Evolutionary conservation across 148 eudicot species (phyloP).

Genomic region (Rhododendron molle): DNA sequence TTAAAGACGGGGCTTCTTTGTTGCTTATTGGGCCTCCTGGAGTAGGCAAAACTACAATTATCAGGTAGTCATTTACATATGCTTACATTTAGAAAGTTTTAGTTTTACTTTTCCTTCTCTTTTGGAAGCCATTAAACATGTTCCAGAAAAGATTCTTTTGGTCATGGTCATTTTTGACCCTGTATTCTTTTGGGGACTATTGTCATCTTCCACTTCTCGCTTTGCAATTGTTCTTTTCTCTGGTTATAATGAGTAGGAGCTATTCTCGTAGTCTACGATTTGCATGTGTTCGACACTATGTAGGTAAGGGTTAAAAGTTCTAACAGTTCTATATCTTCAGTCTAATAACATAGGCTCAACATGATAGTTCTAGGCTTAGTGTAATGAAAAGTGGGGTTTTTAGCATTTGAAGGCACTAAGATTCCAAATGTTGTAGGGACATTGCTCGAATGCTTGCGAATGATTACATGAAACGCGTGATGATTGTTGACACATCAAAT

Average conservation of each 20-base stretch:
- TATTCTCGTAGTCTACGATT: background rate
- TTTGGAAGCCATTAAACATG: background rate
- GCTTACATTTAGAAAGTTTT: background rate
- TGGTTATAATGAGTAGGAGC: background rate
- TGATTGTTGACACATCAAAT: slow-evolving; percentile 98
- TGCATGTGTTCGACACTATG: background rate
- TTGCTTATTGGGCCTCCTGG: slow-evolving; percentile 99
- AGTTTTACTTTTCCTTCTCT: background rate
- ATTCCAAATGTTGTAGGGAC: slow-evolving; percentile 48
- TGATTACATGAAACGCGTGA: slow-evolving; percentile 81
- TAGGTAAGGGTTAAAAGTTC: background rate
- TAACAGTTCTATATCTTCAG: background rate
- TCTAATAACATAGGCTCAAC: background rate
- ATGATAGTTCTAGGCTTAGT: background rate
- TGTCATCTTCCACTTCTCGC: background rate
- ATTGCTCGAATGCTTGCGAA: slow-evolving; percentile 95
- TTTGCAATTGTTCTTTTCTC: background rate
- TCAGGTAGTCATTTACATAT: slow-evolving; percentile 48
- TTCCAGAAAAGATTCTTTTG: background rate
- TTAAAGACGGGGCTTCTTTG: slow-evolving; percentile 86
- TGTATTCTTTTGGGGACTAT: background rate
- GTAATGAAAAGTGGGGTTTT: background rate
- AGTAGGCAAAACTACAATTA: slow-evolving; percentile 95
- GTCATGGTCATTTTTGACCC: background rate
- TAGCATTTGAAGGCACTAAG: background rate